A percentile compares a stretch with the other conserved stretches of the same genome.
Conservation (phyloP, 2,329 filamentous ascomycete species). For the Gaeumannomyces tritici region DNA sequence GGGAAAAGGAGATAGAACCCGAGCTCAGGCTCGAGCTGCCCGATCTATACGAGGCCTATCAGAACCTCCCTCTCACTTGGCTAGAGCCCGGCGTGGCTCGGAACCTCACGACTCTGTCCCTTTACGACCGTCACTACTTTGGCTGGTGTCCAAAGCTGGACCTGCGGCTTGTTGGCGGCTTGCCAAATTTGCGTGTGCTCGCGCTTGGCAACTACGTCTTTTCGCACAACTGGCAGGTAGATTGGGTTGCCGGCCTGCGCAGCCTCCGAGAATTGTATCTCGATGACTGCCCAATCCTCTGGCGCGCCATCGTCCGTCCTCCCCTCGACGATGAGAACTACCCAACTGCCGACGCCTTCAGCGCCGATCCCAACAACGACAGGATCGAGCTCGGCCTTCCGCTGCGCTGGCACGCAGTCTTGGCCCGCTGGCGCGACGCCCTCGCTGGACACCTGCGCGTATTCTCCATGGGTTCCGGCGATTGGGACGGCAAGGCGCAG, state of each 20-base stretch:
- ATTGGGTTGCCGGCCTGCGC: neutral
- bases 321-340: neutral
- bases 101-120: neutral
- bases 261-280: neutral
- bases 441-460: neutral
- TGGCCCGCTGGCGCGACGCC: neutral
- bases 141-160: neutral
- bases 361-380: neutral
- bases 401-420: neutral
- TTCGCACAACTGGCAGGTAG: neutral
- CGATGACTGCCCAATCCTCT: neutral
- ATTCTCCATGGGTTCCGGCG: neutral
- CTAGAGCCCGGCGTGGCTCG: neutral
- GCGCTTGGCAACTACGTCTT: neutral
- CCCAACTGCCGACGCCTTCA: neutral
- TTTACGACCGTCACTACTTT: neutral
- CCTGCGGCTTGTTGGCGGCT: neutral
- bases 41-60: neutral
- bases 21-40: neutral
- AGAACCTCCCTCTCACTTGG: neutral
- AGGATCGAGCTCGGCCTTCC: neutral
- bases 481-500: neutral
- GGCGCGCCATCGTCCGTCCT: neutral
- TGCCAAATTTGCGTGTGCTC: neutral
- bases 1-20: neutral